Base-by-base conservation (phyloP, 805 yeast species). In the Ogataea allantospora region DNA sequence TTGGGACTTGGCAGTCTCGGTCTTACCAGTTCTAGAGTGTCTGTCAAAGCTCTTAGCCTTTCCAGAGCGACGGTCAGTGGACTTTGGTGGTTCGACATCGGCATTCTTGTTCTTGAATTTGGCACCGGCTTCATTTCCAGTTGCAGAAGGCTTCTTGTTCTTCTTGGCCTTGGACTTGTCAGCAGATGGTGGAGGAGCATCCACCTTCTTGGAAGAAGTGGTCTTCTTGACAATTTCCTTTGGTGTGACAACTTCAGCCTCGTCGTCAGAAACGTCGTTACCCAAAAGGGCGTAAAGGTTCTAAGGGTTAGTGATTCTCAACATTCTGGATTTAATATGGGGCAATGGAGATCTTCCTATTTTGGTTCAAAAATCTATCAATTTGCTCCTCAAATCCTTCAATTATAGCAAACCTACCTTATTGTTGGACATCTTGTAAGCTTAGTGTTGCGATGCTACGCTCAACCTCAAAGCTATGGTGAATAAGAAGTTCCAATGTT, bases 41-140 rank as follows among this genome's bases (percentile, higher is more conserved):
- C 95, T 93, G 79, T 91, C 98, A 44, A 67, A 66, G 56, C 75
- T 71, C 63, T 65, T 70, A 40, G 47, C 50, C 69, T 78, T 78
- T 62, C 73, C 68, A 57, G 76, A 63, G 31, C 54, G 57, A 49
- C 65, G 57, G 24, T 42, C 38, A 58, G 76, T 76, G 54, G 71
- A 47, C 44, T 78, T 77, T 53, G 75, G 77, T 43, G 76, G 70
- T 53, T 77, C 79, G 47, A 68, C 70, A 33, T 71, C 60, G 54
- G 77, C 75, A 76, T 93, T 93, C 66, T 82, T 78, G 62, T 67
- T 62, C 73, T 77, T 80, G 75, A 70, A 78, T 67, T 71, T 80
- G 66, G 80, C 68, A 48, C 95, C 95, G 55, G 88, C 95, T 60
- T 88, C 95, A 74, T 87, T 88, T 67, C 93, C 95, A 55, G 87